Evolutionary conservation across 768 basidiomycete genomes (phyloP).

Genomic region (Amylocystis lapponica): DNA sequence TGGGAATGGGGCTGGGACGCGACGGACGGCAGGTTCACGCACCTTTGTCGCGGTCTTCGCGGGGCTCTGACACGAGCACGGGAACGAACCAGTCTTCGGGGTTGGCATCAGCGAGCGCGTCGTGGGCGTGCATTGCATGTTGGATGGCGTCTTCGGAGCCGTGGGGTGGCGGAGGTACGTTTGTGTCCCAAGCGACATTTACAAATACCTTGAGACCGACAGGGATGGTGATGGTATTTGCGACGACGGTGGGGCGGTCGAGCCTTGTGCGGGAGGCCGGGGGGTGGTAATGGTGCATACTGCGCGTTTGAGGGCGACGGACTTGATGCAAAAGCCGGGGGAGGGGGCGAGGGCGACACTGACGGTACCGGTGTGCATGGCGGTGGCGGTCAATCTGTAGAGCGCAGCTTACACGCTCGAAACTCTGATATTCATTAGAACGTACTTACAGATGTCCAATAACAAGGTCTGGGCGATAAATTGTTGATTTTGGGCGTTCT

Average conservation of each 20-base stretch:
- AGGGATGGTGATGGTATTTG: slow-evolving; percentile 29
- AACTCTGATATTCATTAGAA: too few relatives aligned
- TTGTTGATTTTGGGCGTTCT: too few relatives aligned
- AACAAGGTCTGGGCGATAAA: too few relatives aligned
- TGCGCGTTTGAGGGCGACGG: slow-evolving; percentile 38
- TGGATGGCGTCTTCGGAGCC: slow-evolving; percentile 52
- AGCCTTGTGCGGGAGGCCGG: not conserved
- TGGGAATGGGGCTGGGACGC: too few relatives aligned
- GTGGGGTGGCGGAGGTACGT: slow-evolving; percentile 66
- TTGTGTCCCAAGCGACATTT: slow-evolving; percentile 65
- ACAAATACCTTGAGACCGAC: slow-evolving; percentile 62
- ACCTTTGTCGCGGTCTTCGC: slow-evolving; percentile 70
- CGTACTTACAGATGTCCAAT: too few relatives aligned
- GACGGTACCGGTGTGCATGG: slow-evolving; percentile 12
- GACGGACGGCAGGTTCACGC: too few relatives aligned
- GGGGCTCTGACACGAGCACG: slow-evolving; percentile 59
- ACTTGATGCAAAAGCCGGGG: slow-evolving; percentile 71
- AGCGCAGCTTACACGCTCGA: too few relatives aligned
- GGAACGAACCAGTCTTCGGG: slow-evolving; percentile 58
- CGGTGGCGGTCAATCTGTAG: too few relatives aligned
- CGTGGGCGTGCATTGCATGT: slow-evolving; percentile 46
- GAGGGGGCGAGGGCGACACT: slow-evolving; percentile 44
- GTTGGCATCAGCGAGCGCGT: slow-evolving; percentile 35
- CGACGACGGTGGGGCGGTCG: slow-evolving; percentile 14
- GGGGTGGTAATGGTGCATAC: slow-evolving; percentile 21